Evolutionary conservation across 2,329 filamentous ascomycete species (phyloP).

Genomic region (Ceratocystis ficicola): DNA sequence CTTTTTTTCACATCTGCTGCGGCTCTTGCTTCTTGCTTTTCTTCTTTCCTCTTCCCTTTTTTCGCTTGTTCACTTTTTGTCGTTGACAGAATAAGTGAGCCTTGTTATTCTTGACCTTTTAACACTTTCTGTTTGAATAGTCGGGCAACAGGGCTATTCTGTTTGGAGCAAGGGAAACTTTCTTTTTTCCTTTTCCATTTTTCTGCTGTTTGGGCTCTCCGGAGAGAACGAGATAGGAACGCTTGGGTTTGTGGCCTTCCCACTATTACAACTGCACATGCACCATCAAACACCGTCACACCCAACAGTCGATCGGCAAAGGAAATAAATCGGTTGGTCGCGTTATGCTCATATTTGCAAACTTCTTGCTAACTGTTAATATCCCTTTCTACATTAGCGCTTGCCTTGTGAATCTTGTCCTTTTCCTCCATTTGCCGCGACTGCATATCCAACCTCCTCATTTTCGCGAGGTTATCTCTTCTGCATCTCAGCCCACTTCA

Average conservation of each 20-base stretch:
- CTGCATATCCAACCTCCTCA: constrained; percentile 8
- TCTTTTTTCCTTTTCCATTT: background rate
- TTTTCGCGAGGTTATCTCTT: background rate
- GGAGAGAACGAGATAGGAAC: background rate
- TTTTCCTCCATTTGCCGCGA: constrained; percentile 1
- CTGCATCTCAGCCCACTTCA: constrained; percentile 6
- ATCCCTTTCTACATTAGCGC: background rate
- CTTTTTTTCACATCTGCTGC: background rate
- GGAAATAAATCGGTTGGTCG: too few species aligned
- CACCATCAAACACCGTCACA: background rate
- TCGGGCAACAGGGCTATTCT: background rate
- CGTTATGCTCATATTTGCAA: too few species aligned
- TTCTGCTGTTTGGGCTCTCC: background rate
- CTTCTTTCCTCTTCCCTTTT: background rate
- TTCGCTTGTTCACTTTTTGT: background rate
- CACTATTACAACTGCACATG: background rate
- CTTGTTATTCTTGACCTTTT: background rate
- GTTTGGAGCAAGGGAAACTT: background rate
- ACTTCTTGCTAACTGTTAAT: background rate
- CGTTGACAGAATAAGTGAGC: background rate
- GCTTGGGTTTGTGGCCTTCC: constrained; percentile 2
- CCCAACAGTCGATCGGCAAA: too few species aligned
- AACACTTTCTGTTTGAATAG: background rate
- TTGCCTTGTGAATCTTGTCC: background rate
- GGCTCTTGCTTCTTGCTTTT: background rate